These are phyloP conservation scores for Trichoderma sp. DNA, from an alignment of 2,329 filamentous ascomycete genomes.

Conservation along the genomic window DNA sequence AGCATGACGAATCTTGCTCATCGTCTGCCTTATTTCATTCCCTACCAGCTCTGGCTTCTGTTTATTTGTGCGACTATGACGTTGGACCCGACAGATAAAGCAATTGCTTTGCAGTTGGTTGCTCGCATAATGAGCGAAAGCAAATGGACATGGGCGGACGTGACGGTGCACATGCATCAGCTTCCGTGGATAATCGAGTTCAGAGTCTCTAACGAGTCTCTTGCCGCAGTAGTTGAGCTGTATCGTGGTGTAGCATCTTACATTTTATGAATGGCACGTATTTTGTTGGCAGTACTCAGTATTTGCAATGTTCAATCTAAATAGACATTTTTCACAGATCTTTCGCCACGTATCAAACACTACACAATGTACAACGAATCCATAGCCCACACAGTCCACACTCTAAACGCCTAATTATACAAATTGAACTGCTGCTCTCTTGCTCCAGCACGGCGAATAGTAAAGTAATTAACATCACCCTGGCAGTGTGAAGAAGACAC, in stretches of 20 bases:
- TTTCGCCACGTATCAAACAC: background rate
- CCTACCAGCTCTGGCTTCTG: constrained; percentile 12
- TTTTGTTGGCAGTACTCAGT: background rate
- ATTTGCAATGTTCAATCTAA: background rate
- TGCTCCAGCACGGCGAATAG: no score
- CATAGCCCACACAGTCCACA: background rate
- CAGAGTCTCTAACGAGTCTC: background rate
- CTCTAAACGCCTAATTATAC: background rate
- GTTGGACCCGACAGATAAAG: background rate
- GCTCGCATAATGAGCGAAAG: background rate
- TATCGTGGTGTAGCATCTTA: background rate
- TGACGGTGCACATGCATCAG: background rate
- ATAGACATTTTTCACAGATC: background rate
- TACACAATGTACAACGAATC: background rate
- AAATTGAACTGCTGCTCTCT: background rate
- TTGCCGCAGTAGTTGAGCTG: background rate
- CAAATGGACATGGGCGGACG: background rate
- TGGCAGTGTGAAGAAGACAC: background rate
- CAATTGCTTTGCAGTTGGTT: background rate
- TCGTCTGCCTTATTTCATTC: background rate
- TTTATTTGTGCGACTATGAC: constrained; percentile 11
- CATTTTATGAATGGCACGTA: background rate
- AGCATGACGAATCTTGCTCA: background rate
- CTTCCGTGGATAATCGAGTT: constrained; percentile 18
- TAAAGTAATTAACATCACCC: background rate